Evolutionary conservation across 2,329 filamentous ascomycete species (phyloP).

Genomic region (Pestalotiopsis sp.): DNA sequence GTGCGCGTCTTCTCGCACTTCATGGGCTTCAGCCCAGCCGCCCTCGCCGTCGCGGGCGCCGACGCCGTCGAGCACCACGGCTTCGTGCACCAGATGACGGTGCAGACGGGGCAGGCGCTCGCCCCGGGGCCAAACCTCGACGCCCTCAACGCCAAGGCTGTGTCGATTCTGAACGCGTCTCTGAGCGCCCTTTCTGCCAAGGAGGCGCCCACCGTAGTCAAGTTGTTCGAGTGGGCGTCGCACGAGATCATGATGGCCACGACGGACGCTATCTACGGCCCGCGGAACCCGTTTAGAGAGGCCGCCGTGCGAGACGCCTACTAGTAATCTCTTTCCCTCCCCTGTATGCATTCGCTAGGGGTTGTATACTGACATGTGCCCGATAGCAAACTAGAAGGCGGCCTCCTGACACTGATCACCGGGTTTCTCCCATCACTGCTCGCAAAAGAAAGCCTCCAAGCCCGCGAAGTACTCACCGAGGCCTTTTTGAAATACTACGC

Average conservation of each 20-base stretch:
- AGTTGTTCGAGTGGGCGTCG: constrained; percentile 8
- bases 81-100: constrained; percentile 8
- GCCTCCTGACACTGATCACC: constrained; percentile 13
- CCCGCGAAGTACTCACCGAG: constrained; percentile 11
- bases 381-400: constrained; percentile 11
- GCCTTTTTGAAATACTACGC: constrained; percentile 13
- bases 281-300: constrained; percentile 5
- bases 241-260: constrained; percentile 14
- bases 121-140: constrained; percentile 11
- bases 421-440: constrained; percentile 13
- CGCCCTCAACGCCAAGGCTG: constrained; percentile 6
- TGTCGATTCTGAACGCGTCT: constrained; percentile 5
- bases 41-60: neutral
- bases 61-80: constrained; percentile 11
- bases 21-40: constrained; percentile 9
- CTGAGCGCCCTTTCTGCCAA: neutral
- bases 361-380: neutral
- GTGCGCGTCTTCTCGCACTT: constrained; percentile 7
- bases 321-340: constrained; percentile 19
- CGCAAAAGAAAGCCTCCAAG: constrained; percentile 6
- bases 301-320: constrained; percentile 31
- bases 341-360: neutral
- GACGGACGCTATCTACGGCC: constrained; percentile 10
- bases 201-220: neutral
- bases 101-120: neutral